Evolutionary conservation across 208 protist genomes (phyloP).

Genomic region (Acanthamoeba sp.): DNA sequence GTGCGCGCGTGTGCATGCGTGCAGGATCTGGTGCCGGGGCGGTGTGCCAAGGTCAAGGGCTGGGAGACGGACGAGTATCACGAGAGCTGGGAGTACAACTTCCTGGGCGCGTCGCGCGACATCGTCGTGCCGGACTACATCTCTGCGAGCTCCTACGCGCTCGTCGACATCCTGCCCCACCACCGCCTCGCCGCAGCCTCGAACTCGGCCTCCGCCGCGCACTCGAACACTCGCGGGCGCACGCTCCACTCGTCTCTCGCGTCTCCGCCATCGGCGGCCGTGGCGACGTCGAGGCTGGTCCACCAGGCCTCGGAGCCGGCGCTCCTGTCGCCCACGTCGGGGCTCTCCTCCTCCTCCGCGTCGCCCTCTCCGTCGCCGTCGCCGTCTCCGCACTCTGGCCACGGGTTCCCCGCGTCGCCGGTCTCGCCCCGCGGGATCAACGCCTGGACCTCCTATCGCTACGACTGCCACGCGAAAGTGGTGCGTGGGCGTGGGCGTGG

Average conservation of each 20-base stretch:
- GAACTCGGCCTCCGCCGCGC: too few relatives aligned
- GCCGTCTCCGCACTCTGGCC: too few relatives aligned
- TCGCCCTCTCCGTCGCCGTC: neutral
- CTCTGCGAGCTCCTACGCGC: neutral
- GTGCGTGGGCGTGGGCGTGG: neutral
- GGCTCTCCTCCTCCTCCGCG: neutral
- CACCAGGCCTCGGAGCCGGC: neutral
- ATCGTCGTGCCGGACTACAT: conserved; percentile 14
- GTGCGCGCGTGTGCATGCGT: too few relatives aligned
- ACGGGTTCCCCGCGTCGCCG: neutral
- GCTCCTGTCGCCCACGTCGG: neutral
- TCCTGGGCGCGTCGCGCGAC: conserved; percentile 26
- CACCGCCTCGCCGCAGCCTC: neutral
- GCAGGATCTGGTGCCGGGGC: conserved; percentile 40
- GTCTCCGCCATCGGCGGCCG: neutral
- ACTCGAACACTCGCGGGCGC: neutral
- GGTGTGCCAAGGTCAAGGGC: neutral
- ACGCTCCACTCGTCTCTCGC: neutral
- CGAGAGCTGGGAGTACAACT: conserved; percentile 60
- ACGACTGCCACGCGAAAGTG: conserved; percentile 4
- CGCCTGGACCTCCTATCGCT: conserved; percentile 4
- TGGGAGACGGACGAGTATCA: conserved; percentile 53
- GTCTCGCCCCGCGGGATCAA: neutral
- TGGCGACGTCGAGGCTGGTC: neutral
- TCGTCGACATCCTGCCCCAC: conserved; percentile 25